phyloP scores from a whole-genome alignment of 139 green algal species.

The Chlamydomonas incerta region DNA sequence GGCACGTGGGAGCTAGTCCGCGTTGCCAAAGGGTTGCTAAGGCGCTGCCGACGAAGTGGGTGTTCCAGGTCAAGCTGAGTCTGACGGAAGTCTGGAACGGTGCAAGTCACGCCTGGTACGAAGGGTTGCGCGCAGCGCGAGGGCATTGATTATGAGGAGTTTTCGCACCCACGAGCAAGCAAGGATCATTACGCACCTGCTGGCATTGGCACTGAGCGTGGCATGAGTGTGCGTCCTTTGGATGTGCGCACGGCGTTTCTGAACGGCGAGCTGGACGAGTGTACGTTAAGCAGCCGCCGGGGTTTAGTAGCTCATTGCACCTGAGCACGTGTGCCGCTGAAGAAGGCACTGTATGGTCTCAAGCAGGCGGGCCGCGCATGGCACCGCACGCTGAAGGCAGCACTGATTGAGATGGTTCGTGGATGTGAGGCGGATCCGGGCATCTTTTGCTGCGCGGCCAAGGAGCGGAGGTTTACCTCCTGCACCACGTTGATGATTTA shows the following conservation, averaged over 20 bases:
- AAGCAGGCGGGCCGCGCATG: slow-evolving; percentile 63
- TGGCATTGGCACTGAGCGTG: slow-evolving; percentile 41
- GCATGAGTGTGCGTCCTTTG: slow-evolving; percentile 62
- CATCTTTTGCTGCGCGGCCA: slow-evolving; percentile 33
- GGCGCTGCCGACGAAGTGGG: neutral
- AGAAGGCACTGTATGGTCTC: slow-evolving; percentile 51
- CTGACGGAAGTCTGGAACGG: slow-evolving; percentile 26
- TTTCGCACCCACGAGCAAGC: slow-evolving; percentile 43
- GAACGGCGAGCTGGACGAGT: slow-evolving; percentile 57
- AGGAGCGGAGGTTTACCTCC: neutral
- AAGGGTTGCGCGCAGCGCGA: slow-evolving; percentile 62
- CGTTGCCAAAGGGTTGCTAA: neutral
- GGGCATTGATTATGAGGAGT: slow-evolving; percentile 56
- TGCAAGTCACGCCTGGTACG: slow-evolving; percentile 54
- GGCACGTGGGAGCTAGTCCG: slow-evolving; percentile 8
- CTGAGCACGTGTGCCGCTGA: slow-evolving; percentile 2
- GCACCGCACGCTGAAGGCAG: slow-evolving; percentile 48
- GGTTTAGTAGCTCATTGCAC: slow-evolving; percentile 10
- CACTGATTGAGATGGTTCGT: slow-evolving; percentile 48
- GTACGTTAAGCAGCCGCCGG: slow-evolving; percentile 51
- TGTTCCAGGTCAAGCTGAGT: slow-evolving; percentile 41
- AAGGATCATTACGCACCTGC: slow-evolving; percentile 36
- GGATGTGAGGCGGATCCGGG: slow-evolving; percentile 48
- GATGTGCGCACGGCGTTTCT: slow-evolving; percentile 74
- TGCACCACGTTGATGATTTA: slow-evolving; percentile 35